A percentile compares a stretch with the other conserved stretches of the same genome.
These are phyloP conservation scores for Trichosanthes truncata DNA, from an alignment of 306 rosid species.

Conservation along the genomic window DNA sequence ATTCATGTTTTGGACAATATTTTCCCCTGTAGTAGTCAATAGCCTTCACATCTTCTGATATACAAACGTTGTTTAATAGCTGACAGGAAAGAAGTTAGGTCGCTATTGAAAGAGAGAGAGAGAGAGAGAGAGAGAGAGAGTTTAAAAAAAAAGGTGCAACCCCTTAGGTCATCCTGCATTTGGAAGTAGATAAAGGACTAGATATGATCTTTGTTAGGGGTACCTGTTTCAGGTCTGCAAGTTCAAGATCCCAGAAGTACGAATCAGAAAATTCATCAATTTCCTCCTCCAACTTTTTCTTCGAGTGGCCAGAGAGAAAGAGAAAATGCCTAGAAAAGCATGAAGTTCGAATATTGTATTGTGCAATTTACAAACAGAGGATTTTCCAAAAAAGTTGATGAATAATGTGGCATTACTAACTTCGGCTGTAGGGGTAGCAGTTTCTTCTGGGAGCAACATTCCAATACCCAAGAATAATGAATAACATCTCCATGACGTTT, in stretches of 20 bases:
- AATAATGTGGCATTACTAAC: slow-evolving; percentile 29
- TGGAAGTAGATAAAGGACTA: neutral
- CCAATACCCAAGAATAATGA: slow-evolving; percentile 70
- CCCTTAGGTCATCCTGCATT: neutral
- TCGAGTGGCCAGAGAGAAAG: slow-evolving; percentile 55
- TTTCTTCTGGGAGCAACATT: slow-evolving; percentile 58
- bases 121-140: neutral
- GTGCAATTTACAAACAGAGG: neutral
- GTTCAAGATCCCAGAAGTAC: slow-evolving; percentile 68
- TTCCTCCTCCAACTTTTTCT: slow-evolving; percentile 72
- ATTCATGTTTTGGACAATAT: slow-evolving; percentile 65
- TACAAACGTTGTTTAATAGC: slow-evolving; percentile 53
- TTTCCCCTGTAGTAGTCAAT: slow-evolving; percentile 58
- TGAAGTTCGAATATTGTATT: neutral
- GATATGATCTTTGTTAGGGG: neutral
- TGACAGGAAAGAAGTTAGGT: slow-evolving; percentile 27
- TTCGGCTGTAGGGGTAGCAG: slow-evolving; percentile 63
- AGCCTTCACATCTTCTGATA: slow-evolving; percentile 32
- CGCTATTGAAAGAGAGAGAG: neutral
- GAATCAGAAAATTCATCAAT: slow-evolving; percentile 81
- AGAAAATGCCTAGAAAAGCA: slow-evolving; percentile 55
- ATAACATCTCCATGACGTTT: slow-evolving; percentile 69
- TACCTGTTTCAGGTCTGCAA: slow-evolving; percentile 70
- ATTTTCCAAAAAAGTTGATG: slow-evolving; percentile 6
- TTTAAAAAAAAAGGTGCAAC: neutral